phyloP scores from a whole-genome alignment of 371 early-diverging fungal species.

The Chytridium lagenaria region DNA sequence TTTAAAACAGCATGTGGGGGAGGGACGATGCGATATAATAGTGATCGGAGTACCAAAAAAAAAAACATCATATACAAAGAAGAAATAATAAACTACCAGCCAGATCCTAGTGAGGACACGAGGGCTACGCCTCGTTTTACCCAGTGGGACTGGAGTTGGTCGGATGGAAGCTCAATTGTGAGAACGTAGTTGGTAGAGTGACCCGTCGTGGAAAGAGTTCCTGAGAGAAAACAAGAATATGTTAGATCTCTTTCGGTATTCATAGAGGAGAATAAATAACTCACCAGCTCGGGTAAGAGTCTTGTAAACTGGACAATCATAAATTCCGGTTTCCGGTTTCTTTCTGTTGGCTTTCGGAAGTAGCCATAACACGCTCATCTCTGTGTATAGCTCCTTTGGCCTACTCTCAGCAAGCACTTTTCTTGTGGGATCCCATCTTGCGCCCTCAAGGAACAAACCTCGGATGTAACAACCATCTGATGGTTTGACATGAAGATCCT shows the following conservation, averaged over 20 bases:
- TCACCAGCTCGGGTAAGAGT: slow-evolving; percentile 63
- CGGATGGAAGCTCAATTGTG: slow-evolving; percentile 62
- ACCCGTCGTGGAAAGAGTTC: slow-evolving; percentile 67
- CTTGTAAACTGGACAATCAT: slow-evolving; percentile 65
- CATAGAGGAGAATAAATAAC: slow-evolving; percentile 9
- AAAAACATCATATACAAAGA: too few relatives aligned
- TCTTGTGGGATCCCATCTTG: slow-evolving; percentile 56
- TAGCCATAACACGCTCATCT: slow-evolving; percentile 62
- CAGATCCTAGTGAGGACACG: slow-evolving; percentile 51
- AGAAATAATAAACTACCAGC: too few relatives aligned
- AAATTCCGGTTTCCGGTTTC: slow-evolving; percentile 57
- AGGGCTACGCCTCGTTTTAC: slow-evolving; percentile 64
- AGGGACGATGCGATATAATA: too few relatives aligned
- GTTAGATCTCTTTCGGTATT: background rate
- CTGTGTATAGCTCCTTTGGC: slow-evolving; percentile 65
- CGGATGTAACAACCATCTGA: slow-evolving; percentile 65
- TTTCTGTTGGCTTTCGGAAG: slow-evolving; percentile 59
- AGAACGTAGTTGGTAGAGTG: slow-evolving; percentile 67
- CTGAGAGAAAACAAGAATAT: slow-evolving; percentile 25
- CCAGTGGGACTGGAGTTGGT: slow-evolving; percentile 59
- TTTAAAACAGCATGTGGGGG: background rate
- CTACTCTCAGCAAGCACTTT: slow-evolving; percentile 51
- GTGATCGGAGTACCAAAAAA: too few relatives aligned
- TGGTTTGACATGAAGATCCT: slow-evolving; percentile 55
- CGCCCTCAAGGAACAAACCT: slow-evolving; percentile 63